Evolutionary conservation across 2,329 filamentous ascomycete species (phyloP).

Genomic region (Pseudogymnoascus verrucosus): DNA sequence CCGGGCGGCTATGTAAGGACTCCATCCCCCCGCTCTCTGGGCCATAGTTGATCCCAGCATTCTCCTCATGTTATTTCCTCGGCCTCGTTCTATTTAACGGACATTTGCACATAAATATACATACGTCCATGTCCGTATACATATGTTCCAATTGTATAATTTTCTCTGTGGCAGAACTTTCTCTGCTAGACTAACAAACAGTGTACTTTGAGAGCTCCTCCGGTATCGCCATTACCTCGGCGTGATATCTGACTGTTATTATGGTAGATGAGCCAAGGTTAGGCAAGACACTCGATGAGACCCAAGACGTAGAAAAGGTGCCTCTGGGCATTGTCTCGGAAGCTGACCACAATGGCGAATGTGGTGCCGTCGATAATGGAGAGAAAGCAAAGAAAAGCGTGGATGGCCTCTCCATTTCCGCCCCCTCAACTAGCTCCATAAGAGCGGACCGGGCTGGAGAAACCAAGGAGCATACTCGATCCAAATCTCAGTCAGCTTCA

Average conservation of each 20-base stretch:
- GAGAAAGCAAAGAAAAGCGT: slow-evolving; percentile 11
- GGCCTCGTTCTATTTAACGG: neutral
- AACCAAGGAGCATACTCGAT: slow-evolving; percentile 3
- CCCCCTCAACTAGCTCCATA: slow-evolving; percentile 16
- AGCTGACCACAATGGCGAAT: neutral
- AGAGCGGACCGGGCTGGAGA: slow-evolving; percentile 11
- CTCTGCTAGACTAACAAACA: neutral
- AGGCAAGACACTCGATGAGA: neutral
- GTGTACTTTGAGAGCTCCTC: neutral
- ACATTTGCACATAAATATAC: neutral
- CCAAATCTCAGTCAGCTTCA: slow-evolving; percentile 33
- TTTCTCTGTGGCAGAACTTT: neutral
- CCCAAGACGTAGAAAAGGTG: neutral
- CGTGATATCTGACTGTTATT: neutral
- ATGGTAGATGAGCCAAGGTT: neutral
- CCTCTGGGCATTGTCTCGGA: neutral
- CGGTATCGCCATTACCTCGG: neutral
- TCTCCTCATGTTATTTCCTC: slow-evolving; percentile 6
- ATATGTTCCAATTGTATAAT: neutral
- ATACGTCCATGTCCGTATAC: neutral
- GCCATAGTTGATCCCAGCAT: neutral
- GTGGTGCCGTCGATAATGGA: neutral
- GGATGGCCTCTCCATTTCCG: slow-evolving; percentile 15
- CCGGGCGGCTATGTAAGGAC: neutral
- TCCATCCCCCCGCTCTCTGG: neutral